A percentile compares a stretch with the other conserved stretches of the same genome.
Evolutionary conservation across 2,329 filamentous ascomycete genomes (phyloP).

Genomic region (Raffaelea ambrosiae): DNA sequence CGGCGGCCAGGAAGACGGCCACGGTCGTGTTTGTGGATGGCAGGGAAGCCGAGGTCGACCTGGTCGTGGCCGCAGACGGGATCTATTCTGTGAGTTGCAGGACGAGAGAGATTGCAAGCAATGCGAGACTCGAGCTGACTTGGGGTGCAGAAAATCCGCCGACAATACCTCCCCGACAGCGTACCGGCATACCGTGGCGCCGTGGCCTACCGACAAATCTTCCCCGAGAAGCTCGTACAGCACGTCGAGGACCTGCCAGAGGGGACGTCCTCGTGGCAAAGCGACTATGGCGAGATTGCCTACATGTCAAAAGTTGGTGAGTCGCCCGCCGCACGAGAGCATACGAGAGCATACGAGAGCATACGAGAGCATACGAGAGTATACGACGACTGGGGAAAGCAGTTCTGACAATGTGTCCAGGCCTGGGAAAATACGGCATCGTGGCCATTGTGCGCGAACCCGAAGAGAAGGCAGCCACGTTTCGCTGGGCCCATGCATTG

Average conservation of each 20-base stretch:
- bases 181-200: not conserved
- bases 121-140: not conserved
- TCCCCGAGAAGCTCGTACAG: not conserved
- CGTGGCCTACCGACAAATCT: constrained; percentile 5
- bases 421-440: constrained; percentile 3
- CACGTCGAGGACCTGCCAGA: constrained; percentile 2
- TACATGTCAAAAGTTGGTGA: constrained; percentile 3
- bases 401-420: too few species aligned
- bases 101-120: too few species aligned
- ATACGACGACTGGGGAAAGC: too few species aligned
- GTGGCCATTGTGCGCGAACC: constrained; percentile 2
- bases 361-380: too few species aligned
- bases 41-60: not conserved
- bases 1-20: not conserved
- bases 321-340: too few species aligned
- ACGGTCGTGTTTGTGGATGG: constrained; percentile 1
- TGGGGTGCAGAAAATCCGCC: constrained; percentile 4
- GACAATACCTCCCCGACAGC: constrained; percentile 3
- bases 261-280: constrained; percentile 5
- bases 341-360: too few species aligned
- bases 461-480: not conserved
- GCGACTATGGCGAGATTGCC: constrained; percentile 3
- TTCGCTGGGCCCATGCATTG: constrained; percentile 1
- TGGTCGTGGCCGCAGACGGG: constrained; percentile 3
- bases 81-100: not conserved